phyloP scores from a whole-genome alignment of 2,329 filamentous ascomycete genomes.

The Xylaria digitata region DNA sequence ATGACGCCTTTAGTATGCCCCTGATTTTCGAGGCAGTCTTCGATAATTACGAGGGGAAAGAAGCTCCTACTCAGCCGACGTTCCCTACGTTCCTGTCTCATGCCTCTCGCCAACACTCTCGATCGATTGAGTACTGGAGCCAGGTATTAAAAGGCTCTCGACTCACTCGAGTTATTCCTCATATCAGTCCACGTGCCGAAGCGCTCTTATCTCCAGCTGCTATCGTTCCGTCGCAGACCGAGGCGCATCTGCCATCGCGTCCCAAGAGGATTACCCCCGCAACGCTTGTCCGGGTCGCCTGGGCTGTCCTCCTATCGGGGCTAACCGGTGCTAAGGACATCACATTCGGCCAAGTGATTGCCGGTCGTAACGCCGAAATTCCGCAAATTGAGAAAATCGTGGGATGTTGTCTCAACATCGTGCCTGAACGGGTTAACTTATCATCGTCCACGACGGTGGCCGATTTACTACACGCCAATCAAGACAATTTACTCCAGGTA shows the following conservation, averaged over 20 bases:
- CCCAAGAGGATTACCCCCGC: slow-evolving; percentile 22
- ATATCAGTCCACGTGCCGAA: not conserved
- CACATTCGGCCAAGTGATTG: slow-evolving; percentile 19
- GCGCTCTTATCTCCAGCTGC: not conserved
- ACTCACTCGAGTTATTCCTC: slow-evolving; percentile 13
- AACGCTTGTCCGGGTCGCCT: slow-evolving; percentile 14
- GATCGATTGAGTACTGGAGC: slow-evolving; percentile 14
- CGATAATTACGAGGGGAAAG: slow-evolving; percentile 15
- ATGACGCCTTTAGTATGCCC: slow-evolving; percentile 25
- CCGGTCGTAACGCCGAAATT: slow-evolving; percentile 22
- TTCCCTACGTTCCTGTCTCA: slow-evolving; percentile 18
- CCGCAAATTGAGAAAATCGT: slow-evolving; percentile 17
- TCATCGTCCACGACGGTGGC: slow-evolving; percentile 6
- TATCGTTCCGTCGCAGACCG: not conserved
- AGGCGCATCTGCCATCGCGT: slow-evolving; percentile 14
- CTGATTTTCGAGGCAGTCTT: slow-evolving; percentile 20
- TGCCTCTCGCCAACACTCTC: slow-evolving; percentile 13
- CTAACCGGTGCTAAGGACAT: slow-evolving; percentile 15
- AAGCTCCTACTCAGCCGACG: not conserved
- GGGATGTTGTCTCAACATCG: slow-evolving; percentile 24
- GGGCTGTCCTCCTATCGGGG: slow-evolving; percentile 12
- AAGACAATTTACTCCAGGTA: slow-evolving; percentile 18
- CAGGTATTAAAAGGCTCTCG: slow-evolving; percentile 14
- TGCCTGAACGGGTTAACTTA: slow-evolving; percentile 20
- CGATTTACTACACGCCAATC: slow-evolving; percentile 12